phyloP scores from a whole-genome alignment of 768 basidiomycete species.

The Podaxis sp. region DNA sequence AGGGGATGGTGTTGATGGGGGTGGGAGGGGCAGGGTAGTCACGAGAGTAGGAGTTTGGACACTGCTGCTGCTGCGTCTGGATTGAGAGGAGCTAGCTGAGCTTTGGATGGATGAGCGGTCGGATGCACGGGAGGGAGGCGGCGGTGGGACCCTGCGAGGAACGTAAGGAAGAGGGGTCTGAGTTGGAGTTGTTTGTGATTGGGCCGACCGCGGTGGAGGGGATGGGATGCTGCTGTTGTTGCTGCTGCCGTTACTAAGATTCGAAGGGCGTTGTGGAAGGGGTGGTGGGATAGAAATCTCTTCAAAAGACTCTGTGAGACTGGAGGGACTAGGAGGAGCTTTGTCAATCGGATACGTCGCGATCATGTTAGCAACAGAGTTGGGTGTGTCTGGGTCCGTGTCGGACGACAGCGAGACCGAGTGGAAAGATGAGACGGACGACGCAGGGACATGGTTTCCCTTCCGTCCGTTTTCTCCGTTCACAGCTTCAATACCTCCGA shows the following conservation, averaged over 20 bases:
- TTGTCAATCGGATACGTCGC: conserved; percentile 26
- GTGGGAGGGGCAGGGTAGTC: conserved; percentile 17
- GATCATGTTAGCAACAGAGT: conserved; percentile 37
- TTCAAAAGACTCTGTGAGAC: conserved; percentile 73
- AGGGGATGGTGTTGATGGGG: conserved; percentile 15
- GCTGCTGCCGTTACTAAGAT: conserved; percentile 22
- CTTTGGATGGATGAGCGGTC: conserved; percentile 67
- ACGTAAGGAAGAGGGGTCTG: conserved; percentile 29
- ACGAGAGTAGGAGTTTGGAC: conserved; percentile 21
- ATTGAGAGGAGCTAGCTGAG: conserved; percentile 33
- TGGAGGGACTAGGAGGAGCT: conserved; percentile 40
- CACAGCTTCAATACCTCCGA: conserved; percentile 5
- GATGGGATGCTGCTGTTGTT: conserved; percentile 16
- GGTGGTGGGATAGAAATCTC: conserved; percentile 55
- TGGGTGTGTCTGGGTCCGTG: conserved; percentile 40
- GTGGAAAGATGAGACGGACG: conserved; percentile 81
- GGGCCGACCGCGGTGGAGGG: conserved; percentile 26
- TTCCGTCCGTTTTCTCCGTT: not conserved
- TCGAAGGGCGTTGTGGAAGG: conserved; percentile 45
- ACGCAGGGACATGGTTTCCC: conserved; percentile 35
- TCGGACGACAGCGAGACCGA: conserved; percentile 80
- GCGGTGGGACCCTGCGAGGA: conserved; percentile 41
- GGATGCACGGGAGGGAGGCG: conserved; percentile 48
- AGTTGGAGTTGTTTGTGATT: conserved; percentile 30
- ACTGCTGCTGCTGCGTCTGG: conserved; percentile 18